Base-by-base conservation (phyloP, 2,329 filamentous ascomycete genomes). In the Venturia nashicola region DNA sequence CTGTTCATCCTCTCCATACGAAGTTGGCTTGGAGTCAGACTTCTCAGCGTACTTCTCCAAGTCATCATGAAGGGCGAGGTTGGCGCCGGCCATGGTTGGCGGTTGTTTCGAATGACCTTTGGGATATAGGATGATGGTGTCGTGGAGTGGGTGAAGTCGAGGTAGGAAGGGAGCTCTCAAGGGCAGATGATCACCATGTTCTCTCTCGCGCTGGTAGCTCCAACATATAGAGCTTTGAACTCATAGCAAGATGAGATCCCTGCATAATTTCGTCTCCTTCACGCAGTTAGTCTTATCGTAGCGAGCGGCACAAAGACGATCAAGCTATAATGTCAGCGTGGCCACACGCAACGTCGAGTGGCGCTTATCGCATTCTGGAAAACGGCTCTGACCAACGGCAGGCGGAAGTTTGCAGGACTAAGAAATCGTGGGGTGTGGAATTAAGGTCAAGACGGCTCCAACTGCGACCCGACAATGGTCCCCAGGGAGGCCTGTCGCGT, bases 41-140 rank as follows among this genome's bases (percentile, higher is more conserved):
- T 57, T 57, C 51, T 57, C 51, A 57, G 32, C 51, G 51, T 57
- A 57, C 51, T 57, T 57, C 27, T 57, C 51, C 51, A 57, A 14
- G 27, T 57, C 51, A 36, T 36, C 51, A 16, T 11, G 51, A 57
- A 57, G 51, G 51, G 51, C 51, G 32, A 57, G 51, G 32, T 57
- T 20, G 16, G 51, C 32, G 51, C 36, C 51, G 27, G 51, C 51
- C 51, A 57, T 57, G 32, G 32, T 36, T n/a, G 32, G 27, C 51
- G 14, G 8, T n/a, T n/a, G 32, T 36, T 57, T 16, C 51, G 36
- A n/a, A 36, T 54, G 12, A 9, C 23, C 48, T 54, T 46, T 57
- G 27, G 11, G 32, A 16, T 23, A 57, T 34, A 27, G 51, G 16
- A 57, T 32, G 18, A n/a, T n/a, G 32, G 18, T 36, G 11, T 57